A percentile compares a stretch with the other conserved stretches of the same genome.
phyloP scores from a whole-genome alignment of 2,329 filamentous ascomycete species.

The Aspergillus neoniger region DNA sequence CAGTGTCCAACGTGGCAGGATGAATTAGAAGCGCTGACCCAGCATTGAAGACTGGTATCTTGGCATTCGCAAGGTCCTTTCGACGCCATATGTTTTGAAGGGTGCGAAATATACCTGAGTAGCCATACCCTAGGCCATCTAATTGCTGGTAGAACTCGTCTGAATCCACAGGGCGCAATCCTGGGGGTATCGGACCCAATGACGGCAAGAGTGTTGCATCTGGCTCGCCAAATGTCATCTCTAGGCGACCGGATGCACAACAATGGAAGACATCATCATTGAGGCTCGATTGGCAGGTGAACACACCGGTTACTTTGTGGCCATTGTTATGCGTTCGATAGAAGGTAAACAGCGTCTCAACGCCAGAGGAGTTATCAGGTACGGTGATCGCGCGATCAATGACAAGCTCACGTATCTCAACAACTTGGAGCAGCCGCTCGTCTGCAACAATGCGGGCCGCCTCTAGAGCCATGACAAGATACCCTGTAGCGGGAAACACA shows the following conservation, averaged over 20 bases:
- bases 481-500: conserved; percentile 20
- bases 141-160: conserved; percentile 6
- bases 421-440: neutral
- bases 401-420: conserved; percentile 4
- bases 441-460: conserved; percentile 10
- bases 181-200: neutral
- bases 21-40: conserved; percentile 16
- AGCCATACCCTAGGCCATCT: neutral
- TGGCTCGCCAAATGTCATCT: conserved; percentile 1
- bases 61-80: neutral
- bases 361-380: conserved; percentile 1
- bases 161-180: neutral
- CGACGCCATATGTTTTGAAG: conserved; percentile 2
- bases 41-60: neutral
- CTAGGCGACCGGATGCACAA: conserved; percentile 7
- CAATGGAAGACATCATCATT: neutral
- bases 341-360: conserved; percentile 6
- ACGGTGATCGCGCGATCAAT: conserved; percentile 6
- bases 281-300: neutral
- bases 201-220: neutral
- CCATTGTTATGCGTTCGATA: neutral
- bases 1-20: conserved; percentile 22
- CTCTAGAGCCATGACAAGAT: conserved; percentile 24
- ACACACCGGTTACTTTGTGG: neutral
- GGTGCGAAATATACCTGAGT: neutral